phyloP scores from a whole-genome alignment of 176 grass and related monocot species.

The Musa beccarii region DNA sequence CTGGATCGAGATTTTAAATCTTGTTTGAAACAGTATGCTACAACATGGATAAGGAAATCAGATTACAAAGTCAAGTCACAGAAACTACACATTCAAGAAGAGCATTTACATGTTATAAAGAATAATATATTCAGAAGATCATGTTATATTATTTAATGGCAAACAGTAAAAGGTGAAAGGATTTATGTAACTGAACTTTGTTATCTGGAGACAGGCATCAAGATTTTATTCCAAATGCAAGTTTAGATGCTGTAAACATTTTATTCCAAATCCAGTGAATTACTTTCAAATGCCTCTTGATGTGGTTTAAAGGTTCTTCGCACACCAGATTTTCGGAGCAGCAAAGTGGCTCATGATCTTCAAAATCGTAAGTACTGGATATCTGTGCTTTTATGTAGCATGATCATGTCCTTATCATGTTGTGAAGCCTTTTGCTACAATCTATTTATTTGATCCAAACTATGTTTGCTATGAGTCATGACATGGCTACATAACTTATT shows the following conservation, averaged over 20 bases:
- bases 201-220: too few species aligned
- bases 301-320: constrained; percentile 27
- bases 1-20: too few species aligned
- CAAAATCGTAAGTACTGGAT: constrained; percentile 26
- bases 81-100: too few species aligned
- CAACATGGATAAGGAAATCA: too few species aligned
- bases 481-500: background rate
- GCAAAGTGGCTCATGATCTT: constrained; percentile 27
- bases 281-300: constrained; percentile 1
- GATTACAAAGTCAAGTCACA: too few species aligned
- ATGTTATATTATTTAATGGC: too few species aligned
- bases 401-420: background rate
- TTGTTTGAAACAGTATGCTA: too few species aligned
- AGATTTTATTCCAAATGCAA: too few species aligned
- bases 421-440: background rate
- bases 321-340: constrained; percentile 24
- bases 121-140: too few species aligned
- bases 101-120: too few species aligned
- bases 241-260: background rate
- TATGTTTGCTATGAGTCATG: background rate
- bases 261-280: background rate
- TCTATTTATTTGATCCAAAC: background rate
- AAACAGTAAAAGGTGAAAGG: too few species aligned
- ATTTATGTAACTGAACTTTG: too few species aligned
- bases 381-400: background rate